Conservation (phyloP, 352 stramenopile species). For the Phytophthora sp. region DNA sequence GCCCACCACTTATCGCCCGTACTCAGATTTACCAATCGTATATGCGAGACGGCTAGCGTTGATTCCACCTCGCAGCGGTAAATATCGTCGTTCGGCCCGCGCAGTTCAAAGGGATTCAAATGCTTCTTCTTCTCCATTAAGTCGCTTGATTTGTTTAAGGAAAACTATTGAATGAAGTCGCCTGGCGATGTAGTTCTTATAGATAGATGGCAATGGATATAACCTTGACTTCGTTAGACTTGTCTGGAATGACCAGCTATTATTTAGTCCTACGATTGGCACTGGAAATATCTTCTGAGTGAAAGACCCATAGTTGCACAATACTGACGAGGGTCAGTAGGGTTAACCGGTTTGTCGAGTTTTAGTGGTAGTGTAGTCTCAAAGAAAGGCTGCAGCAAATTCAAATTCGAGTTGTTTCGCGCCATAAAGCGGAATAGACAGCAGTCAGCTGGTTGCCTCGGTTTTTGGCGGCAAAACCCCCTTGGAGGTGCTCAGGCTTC, state of each 20-base stretch:
- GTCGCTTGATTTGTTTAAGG: no score
- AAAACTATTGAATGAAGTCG: conserved; percentile 1
- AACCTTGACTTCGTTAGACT: no score
- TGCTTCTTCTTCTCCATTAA: conserved; percentile 10
- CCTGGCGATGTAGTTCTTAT: no score
- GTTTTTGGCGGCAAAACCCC: conserved; percentile 10
- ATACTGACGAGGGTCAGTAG: no score
- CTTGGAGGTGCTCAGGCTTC: no score
- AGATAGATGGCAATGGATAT: background rate
- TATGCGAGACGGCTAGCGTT: background rate
- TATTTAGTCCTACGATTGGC: no score
- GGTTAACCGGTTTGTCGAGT: background rate
- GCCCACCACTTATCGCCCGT: conserved; percentile 23
- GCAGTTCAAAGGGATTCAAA: conserved; percentile 6
- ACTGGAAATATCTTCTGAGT: background rate
- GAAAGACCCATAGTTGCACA: background rate
- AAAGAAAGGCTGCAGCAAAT: background rate
- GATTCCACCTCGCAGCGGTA: conserved; percentile 15
- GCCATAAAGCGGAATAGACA: no score
- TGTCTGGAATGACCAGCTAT: no score
- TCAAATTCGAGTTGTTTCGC: no score
- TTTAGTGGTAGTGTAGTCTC: background rate
- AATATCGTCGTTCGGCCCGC: background rate
- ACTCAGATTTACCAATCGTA: conserved; percentile 12
- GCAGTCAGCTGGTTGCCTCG: no score